phyloP scores from a whole-genome alignment of 164 flowering plant species.

The Umbellularia californica region DNA sequence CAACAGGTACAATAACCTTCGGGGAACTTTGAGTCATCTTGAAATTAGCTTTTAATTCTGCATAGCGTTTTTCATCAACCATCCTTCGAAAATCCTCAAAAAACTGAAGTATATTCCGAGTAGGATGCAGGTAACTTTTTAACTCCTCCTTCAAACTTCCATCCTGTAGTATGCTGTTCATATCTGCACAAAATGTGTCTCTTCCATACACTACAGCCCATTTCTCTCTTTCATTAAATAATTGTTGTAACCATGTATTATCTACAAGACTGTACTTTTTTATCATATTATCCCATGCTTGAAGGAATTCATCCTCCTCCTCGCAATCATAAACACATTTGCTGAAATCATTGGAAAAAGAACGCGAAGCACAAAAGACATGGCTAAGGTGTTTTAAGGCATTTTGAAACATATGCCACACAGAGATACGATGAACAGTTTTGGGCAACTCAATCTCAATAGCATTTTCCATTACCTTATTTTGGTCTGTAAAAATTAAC shows the following conservation, averaged over 20 bases:
- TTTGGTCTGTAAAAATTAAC: slow-evolving; percentile 10
- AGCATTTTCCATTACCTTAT: slow-evolving; percentile 1
- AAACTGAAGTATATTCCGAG: background rate
- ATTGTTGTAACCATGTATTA: background rate
- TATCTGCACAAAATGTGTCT: slow-evolving; percentile 7
- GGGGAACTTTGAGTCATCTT: slow-evolving; percentile 3
- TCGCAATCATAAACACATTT: background rate
- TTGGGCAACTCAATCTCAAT: slow-evolving; percentile 6
- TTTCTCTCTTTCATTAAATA: slow-evolving; percentile 8
- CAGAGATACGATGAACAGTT: slow-evolving; percentile 11
- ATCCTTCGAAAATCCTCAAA: background rate
- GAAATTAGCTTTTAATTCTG: background rate
- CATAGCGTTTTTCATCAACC: background rate
- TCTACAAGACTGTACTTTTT: background rate
- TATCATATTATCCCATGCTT: slow-evolving; percentile 1
- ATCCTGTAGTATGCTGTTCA: background rate
- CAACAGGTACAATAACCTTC: background rate
- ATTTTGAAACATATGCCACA: slow-evolving; percentile 14
- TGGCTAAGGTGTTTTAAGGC: slow-evolving; percentile 7
- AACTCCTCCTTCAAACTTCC: slow-evolving; percentile 2
- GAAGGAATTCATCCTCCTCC: background rate
- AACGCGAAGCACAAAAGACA: background rate
- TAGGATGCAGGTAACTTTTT: background rate
- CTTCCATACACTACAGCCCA: slow-evolving; percentile 7
- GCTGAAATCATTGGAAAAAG: slow-evolving; percentile 5